A percentile compares a stretch with the other conserved stretches of the same genome.
Evolutionary conservation across 106 monocot genomes (phyloP).

Genomic region (Narthecium ossifragum): DNA sequence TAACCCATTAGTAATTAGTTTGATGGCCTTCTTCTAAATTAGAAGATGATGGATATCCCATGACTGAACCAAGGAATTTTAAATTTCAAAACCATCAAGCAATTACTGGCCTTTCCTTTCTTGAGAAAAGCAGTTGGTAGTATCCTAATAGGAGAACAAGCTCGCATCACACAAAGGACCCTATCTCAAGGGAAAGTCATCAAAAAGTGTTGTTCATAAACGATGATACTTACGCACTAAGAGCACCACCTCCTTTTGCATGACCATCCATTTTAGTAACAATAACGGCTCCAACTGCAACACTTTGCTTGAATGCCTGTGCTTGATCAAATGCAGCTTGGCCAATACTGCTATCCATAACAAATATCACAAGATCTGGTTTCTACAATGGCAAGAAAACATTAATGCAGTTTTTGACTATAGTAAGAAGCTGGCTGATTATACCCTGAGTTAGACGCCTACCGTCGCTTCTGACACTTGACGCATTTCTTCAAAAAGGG

Average conservation of each 20-base stretch:
- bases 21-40: no score
- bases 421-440: no score
- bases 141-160: no score
- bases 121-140: no score
- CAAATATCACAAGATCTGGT: constrained; percentile 98
- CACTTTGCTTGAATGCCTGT: constrained; percentile 97
- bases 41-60: no score
- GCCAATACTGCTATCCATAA: constrained; percentile 99
- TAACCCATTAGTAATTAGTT: no score
- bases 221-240: constrained; percentile 98
- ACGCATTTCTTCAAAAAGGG: constrained; percentile 98
- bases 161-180: no score
- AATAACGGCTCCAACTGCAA: constrained; percentile 95
- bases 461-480: constrained; percentile 98
- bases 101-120: no score
- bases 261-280: constrained; percentile 99
- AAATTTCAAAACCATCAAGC: no score
- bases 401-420: not conserved
- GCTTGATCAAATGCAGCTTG: constrained; percentile 99
- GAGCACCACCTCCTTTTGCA: constrained; percentile 98
- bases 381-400: constrained; percentile 48
- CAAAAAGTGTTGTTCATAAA: no score
- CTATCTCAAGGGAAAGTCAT: no score
- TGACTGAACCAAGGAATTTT: no score
- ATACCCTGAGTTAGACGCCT: constrained; percentile 16